Percentiles rank a stretch among this genome's conserved stretches.
Evolutionary conservation across 495 filamentous ascomycete species (phyloP).

Genomic region (Penicillium coffeae): DNA sequence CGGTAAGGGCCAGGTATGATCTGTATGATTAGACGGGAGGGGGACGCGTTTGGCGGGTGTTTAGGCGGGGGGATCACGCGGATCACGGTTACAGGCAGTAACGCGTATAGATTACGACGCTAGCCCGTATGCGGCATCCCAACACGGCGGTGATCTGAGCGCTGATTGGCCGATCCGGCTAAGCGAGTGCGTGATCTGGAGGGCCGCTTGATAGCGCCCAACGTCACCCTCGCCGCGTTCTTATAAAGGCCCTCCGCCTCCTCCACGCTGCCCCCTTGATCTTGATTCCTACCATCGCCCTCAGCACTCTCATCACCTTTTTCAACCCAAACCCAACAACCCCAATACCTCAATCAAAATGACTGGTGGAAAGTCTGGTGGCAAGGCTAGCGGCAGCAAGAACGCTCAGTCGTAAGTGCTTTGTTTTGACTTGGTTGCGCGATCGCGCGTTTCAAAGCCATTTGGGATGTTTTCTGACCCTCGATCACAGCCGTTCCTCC

Average conservation of each 20-base stretch:
- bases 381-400: slow-evolving; percentile 97
- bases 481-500: slow-evolving; percentile 87
- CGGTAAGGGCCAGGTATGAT: slow-evolving; percentile 43
- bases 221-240: slow-evolving; percentile 43
- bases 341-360: slow-evolving; percentile 68
- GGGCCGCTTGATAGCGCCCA: slow-evolving; percentile 29
- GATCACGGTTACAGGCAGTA: slow-evolving; percentile 3
- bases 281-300: slow-evolving; percentile 23
- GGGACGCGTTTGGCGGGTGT: slow-evolving; percentile 23
- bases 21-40: slow-evolving; percentile 43
- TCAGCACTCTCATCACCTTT: slow-evolving; percentile 6
- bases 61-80: slow-evolving; percentile 18
- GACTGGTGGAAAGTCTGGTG: slow-evolving; percentile 98
- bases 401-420: slow-evolving; percentile 82
- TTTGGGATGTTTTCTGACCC: not conserved
- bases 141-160: slow-evolving; percentile 25
- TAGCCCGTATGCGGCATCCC: slow-evolving; percentile 29
- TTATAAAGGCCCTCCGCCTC: slow-evolving; percentile 45
- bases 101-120: slow-evolving; percentile 20
- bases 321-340: slow-evolving; percentile 29
- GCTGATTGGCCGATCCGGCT: slow-evolving; percentile 41
- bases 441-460: not conserved
- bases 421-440: not conserved
- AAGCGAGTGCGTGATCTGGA: slow-evolving; percentile 52
- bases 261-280: slow-evolving; percentile 26